These are phyloP conservation scores for Trichoderma brevicompactum DNA, from an alignment of 2,329 filamentous ascomycete species.

Conservation along the genomic window DNA sequence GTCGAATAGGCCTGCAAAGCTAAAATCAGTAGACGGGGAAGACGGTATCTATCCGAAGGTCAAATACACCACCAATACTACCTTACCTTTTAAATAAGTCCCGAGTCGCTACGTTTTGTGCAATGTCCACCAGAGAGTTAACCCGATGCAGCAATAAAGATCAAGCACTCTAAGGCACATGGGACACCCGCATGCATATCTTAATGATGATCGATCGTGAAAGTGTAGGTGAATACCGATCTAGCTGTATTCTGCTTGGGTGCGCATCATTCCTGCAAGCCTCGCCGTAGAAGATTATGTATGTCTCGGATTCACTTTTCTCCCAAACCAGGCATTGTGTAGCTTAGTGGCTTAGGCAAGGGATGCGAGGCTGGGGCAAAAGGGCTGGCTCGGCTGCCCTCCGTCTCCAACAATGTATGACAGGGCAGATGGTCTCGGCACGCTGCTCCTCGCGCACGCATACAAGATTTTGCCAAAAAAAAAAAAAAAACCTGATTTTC, in stretches of 20 bases:
- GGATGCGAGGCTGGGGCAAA: constrained; percentile 19
- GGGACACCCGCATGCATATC: constrained; percentile 27
- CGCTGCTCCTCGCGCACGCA: neutral
- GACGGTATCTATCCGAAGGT: constrained; percentile 21
- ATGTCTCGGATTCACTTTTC: constrained; percentile 13
- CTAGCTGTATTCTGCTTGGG: constrained; percentile 22
- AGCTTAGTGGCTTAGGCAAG: constrained; percentile 6
- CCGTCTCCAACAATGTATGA: neutral
- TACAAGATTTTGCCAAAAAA: neutral
- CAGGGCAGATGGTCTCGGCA: constrained; percentile 15
- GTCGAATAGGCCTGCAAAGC: constrained; percentile 19
- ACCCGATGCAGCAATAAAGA: constrained; percentile 20
- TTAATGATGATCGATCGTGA: constrained; percentile 23
- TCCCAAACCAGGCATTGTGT: constrained; percentile 9
- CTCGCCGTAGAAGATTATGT: constrained; percentile 1
- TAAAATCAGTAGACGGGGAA: constrained; percentile 9
- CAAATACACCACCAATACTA: constrained; percentile 3
- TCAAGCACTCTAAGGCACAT: constrained; percentile 24
- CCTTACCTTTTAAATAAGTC: constrained; percentile 9
- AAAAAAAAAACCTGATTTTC: neutral
- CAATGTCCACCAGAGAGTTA: constrained; percentile 24
- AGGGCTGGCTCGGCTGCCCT: neutral
- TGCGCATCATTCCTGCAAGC: constrained; percentile 23
- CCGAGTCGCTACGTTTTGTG: constrained; percentile 19
- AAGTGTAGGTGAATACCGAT: constrained; percentile 22